Base-by-base conservation (phyloP, 148 eudicot genomes). In the Nepenthes gracilis region DNA sequence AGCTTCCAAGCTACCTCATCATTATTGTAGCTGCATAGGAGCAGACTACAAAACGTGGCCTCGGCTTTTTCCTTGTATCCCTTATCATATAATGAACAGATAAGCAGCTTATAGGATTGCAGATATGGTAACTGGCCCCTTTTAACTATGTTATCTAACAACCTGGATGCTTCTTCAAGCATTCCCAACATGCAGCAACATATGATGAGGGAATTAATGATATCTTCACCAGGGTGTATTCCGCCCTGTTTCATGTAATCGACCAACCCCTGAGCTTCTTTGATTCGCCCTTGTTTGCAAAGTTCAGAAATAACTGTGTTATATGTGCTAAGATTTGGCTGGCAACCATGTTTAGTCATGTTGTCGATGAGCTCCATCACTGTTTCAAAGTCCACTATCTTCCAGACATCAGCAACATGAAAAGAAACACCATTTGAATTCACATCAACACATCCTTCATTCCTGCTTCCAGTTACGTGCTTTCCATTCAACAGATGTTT, bases 1-100 rank as follows among this genome's bases (percentile, higher is more conserved):
- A 89, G 49, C 72, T 80, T 83, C 97, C 97, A 89, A 61, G 79
- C 97, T 43, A 89, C 80, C 78, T 89, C 94, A 70, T 89, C 94
- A 67, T 78, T 72, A 74, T 78, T 86, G 65, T 83, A 89, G 57
- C 84, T 90, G 59, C 68, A 64, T 5, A 63, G 65, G 61, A 89
- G 81, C 52, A 89, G 66, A 67, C 70, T 80, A 65, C 70, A 75
- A 64, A 89, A 89, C 13, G 58, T 68, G 58, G 62, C 64, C 68
- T 82, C 81, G 12, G 84, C 94, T 66, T 71, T 75, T 67, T 80
- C 78, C 9, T 47, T 35, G 59, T 74, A 66, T 57, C 86, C 86
- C 47, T 57, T 74, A 7, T 77, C 88, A 80, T 60, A 86, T 56
- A 89, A 71, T 60, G 90, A 94, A 68, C 80, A 85, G 35, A 88